Percentiles rank a stretch among this genome's conserved stretches.
Conservation (phyloP, 768 basidiomycete species). For the Sporobolomyces pararoseus region DNA sequence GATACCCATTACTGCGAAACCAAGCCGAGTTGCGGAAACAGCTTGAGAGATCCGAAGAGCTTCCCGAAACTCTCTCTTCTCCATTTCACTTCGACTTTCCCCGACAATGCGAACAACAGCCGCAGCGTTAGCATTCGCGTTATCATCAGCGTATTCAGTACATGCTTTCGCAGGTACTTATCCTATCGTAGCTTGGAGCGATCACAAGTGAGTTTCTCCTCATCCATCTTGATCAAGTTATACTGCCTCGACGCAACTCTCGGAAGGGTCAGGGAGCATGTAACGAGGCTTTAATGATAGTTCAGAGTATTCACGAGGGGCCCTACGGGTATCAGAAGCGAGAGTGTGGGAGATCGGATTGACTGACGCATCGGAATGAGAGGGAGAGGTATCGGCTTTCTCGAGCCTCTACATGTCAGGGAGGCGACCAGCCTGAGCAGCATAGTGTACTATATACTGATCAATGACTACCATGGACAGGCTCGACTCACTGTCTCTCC, state of each 20-base stretch:
- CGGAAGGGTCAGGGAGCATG: background rate
- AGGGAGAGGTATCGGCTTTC: background rate
- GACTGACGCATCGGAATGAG: background rate
- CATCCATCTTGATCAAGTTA: background rate
- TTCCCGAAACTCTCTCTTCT: background rate
- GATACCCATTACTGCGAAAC: no score
- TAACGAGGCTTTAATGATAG: no score
- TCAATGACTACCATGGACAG: background rate
- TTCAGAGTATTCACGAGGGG: no score
- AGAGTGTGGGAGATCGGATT: background rate
- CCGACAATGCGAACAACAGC: background rate
- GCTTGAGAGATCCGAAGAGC: background rate
- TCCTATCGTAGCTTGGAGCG: constrained; percentile 24
- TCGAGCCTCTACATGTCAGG: background rate
- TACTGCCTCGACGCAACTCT: background rate
- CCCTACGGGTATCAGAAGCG: background rate
- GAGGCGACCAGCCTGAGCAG: no score
- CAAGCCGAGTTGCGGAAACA: background rate
- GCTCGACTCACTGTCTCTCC: background rate
- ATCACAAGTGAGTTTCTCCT: constrained; percentile 9
- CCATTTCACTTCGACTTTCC: background rate
- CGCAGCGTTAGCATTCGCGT: background rate
- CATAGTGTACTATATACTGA: no score
- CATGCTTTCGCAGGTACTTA: constrained; percentile 20
- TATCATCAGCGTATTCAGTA: background rate